A percentile compares a stretch with the other conserved stretches of the same genome.
Conservation (phyloP, 495 filamentous ascomycete species). For the Collariella sp. region DNA sequence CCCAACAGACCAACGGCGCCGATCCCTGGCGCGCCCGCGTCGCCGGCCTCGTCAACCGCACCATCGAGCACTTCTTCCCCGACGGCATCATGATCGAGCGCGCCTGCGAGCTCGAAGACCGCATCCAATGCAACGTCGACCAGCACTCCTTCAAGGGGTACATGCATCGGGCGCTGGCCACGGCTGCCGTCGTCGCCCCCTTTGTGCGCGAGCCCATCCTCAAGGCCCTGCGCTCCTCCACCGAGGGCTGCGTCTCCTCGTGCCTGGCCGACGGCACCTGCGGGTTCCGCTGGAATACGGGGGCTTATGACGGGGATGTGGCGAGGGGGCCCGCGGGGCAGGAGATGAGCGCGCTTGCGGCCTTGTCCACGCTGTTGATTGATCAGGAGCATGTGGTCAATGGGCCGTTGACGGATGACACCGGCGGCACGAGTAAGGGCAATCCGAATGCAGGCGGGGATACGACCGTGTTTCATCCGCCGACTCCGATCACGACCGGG, state of each 20-base stretch:
- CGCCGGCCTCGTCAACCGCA: constrained; percentile 44
- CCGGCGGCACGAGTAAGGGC: constrained; percentile 68
- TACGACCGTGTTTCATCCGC: constrained; percentile 2
- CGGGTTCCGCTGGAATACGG: constrained; percentile 52
- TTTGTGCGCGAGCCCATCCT: constrained; percentile 53
- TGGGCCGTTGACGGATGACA: constrained; percentile 51
- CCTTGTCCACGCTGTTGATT: constrained; percentile 48
- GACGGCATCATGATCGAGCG: constrained; percentile 52
- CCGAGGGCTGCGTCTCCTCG: constrained; percentile 53
- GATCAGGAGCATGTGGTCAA: constrained; percentile 14
- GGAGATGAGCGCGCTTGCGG: constrained; percentile 59
- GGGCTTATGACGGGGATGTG: constrained; percentile 44
- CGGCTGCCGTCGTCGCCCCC: constrained; percentile 60
- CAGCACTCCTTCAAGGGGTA: constrained; percentile 87
- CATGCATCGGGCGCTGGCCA: constrained; percentile 68
- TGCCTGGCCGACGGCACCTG: constrained; percentile 59
- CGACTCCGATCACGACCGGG: constrained; percentile 32
- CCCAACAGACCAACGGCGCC: constrained; percentile 33
- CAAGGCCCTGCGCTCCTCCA: constrained; percentile 54
- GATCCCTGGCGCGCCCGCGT: constrained; percentile 46
- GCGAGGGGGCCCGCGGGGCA: constrained; percentile 48
- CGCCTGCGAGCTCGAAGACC: constrained; percentile 50
- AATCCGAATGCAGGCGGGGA: constrained; percentile 53
- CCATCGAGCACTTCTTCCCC: constrained; percentile 48
- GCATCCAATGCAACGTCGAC: constrained; percentile 55